Evolutionary conservation across 78 protist genomes (phyloP), one percentile per base, ranked within the genome.

Genomic region (Dictyostelium brefeldianum): DNA sequence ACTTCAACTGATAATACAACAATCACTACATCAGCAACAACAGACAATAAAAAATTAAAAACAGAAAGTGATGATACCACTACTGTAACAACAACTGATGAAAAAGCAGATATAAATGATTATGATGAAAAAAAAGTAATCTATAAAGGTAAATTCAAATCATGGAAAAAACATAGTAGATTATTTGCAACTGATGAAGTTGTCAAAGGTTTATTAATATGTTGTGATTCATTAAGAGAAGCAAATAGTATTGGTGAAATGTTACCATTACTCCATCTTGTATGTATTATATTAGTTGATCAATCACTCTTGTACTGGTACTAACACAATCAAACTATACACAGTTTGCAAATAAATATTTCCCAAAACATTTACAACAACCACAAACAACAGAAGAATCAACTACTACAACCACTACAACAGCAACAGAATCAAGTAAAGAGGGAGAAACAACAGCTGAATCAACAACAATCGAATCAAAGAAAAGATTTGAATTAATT

Each of bases 211-310:
- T 22, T 87, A 8, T 77, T 87, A 29, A 79, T 87, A 17, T 62
- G 83, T 25, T 87, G 93, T 64, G 93, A 87, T 10, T 31, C 70
- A 29, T 41, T 64, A 27, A 87, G 84, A 87, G 93, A 87, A 22
- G 62, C 93, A 29, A 17, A 87, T 17, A 75, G 83, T n/a, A 87
- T 87, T 51, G 83, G 85, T 62, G 93, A 87, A 50, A 65, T 70
- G 25, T 50, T 87, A 56, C 36, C 36, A 20, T 18, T 85, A 2
- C 48, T 85, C 0, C 41, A 71, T 59, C 22, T 18, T 47, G 92
- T 85, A 75, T 29, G 54, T 83, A 56, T 56, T 36, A 5, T n/a
- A 17, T 20, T 1, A 48, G 5, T 14, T n/a, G n/a, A 25, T 48
- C 48, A 48, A n/a, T 50, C 6, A 50, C 14, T 51, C 27, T 50